Conservation (phyloP, 2,329 filamentous ascomycete genomes). For the Helicocarpus griseus region DNA sequence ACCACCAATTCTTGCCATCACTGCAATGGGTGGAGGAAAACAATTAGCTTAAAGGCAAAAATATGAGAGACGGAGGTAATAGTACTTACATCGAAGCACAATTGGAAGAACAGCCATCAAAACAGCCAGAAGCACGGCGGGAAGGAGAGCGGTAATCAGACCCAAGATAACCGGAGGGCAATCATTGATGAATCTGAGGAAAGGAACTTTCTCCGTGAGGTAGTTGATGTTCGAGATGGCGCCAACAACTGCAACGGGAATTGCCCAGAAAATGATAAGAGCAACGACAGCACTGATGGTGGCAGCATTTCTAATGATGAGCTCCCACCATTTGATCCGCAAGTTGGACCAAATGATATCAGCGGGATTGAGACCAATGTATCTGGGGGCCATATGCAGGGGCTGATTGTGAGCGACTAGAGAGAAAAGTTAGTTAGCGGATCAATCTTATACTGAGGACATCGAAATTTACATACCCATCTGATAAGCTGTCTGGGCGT, state of each 20-base stretch:
- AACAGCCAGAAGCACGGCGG: constrained; percentile 65
- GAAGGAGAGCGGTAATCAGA: constrained; percentile 75
- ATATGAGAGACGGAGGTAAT: not conserved
- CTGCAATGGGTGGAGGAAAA: constrained; percentile 26
- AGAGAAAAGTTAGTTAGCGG: constrained; percentile 2
- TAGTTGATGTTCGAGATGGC: constrained; percentile 74
- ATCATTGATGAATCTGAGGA: constrained; percentile 62
- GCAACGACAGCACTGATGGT: constrained; percentile 63
- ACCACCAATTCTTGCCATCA: constrained; percentile 70
- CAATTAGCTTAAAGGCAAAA: not conserved
- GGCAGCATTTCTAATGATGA: constrained; percentile 60
- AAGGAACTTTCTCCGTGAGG: constrained; percentile 54
- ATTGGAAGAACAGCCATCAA: constrained; percentile 80
- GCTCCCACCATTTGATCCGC: constrained; percentile 76
- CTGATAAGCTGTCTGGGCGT: constrained; percentile 80
- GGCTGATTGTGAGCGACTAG: constrained; percentile 72
- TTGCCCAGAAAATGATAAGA: constrained; percentile 79
- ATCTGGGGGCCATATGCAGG: constrained; percentile 75
- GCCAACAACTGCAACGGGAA: constrained; percentile 70
- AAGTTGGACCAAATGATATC: constrained; percentile 86
- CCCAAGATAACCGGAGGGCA: constrained; percentile 66
- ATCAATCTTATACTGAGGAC: not conserved
- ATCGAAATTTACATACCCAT: constrained; percentile 31
- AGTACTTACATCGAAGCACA: constrained; percentile 59
- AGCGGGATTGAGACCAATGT: constrained; percentile 67